Conservation (phyloP, 2,329 filamentous ascomycete genomes). For the Monosporascus sp. region DNA sequence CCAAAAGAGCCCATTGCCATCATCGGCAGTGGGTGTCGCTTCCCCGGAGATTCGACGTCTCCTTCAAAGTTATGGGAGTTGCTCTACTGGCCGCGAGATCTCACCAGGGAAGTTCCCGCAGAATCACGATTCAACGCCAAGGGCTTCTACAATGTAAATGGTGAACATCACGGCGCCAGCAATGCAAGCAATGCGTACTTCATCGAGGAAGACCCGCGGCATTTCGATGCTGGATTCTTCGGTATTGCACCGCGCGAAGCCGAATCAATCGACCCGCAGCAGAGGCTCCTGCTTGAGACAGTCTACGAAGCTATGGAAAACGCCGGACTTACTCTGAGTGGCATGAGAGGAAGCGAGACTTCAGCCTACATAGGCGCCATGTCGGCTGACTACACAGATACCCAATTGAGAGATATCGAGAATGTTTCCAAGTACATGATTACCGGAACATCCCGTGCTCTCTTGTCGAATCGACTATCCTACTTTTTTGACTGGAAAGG, state of each 20-base stretch:
- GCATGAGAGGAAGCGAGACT: conserved; percentile 17
- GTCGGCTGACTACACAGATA: background rate
- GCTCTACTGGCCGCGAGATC: conserved; percentile 6
- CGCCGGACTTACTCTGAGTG: no score
- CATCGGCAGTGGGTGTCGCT: conserved; percentile 29
- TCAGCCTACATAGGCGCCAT: conserved; percentile 1
- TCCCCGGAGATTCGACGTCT: conserved; percentile 23
- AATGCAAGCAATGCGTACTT: conserved; percentile 14
- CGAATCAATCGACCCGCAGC: conserved; percentile 19
- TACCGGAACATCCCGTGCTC: conserved; percentile 23
- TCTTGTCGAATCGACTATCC: conserved; percentile 33
- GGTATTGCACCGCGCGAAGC: conserved; percentile 12
- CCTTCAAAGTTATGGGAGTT: conserved; percentile 22
- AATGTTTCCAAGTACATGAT: background rate
- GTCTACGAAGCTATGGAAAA: conserved; percentile 2
- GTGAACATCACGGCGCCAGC: conserved; percentile 10
- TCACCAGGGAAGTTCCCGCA: conserved; percentile 10
- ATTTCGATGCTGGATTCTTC: conserved; percentile 16
- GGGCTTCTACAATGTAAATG: conserved; percentile 12
- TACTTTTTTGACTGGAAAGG: conserved; percentile 32
- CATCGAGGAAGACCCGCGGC: conserved; percentile 7
- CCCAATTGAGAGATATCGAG: background rate
- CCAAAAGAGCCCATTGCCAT: conserved; percentile 27
- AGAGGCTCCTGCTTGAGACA: conserved; percentile 21
- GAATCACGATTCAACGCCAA: conserved; percentile 17